phyloP scores from a whole-genome alignment of 75 land plant species.

The Selaginella tamariscina region DNA sequence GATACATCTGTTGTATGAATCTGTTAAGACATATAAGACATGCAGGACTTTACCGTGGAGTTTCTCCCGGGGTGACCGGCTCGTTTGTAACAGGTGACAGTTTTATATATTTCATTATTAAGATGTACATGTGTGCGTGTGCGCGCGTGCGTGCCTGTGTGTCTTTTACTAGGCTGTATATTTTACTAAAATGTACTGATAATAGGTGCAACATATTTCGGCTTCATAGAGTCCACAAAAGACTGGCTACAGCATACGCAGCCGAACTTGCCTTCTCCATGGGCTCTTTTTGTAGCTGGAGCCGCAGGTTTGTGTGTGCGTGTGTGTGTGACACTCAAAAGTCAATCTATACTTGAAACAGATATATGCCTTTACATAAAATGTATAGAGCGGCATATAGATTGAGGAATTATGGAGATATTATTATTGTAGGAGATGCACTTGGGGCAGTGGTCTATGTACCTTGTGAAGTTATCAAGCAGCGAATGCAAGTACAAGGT shows the following conservation, averaged over 20 bases:
- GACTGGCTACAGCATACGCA: constrained; percentile 58
- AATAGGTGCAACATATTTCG: constrained; percentile 94
- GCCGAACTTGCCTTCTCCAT: constrained; percentile 69
- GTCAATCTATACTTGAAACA: too few species aligned
- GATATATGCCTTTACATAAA: background rate
- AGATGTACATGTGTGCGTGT: too few species aligned
- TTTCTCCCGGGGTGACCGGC: constrained; percentile 75
- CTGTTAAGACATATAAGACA: background rate
- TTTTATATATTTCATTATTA: too few species aligned
- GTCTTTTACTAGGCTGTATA: too few species aligned
- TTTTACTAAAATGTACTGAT: too few species aligned
- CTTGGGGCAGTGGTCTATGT: constrained; percentile 90
- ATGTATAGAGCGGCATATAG: background rate
- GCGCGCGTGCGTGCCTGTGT: too few species aligned
- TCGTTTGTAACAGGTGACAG: constrained; percentile 94
- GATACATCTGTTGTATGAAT: background rate
- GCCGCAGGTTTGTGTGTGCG: constrained; percentile 48
- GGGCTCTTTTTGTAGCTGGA: constrained; percentile 86
- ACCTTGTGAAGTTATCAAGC: constrained; percentile 96
- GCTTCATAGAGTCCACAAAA: constrained; percentile 83
- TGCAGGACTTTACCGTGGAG: constrained; percentile 80
- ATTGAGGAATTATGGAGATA: background rate
- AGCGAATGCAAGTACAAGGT: constrained; percentile 94
- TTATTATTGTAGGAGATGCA: constrained; percentile 55
- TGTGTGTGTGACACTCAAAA: too few species aligned